Evolutionary conservation across 768 basidiomycete species (phyloP).

Genomic region (Pleurotus platypus): DNA sequence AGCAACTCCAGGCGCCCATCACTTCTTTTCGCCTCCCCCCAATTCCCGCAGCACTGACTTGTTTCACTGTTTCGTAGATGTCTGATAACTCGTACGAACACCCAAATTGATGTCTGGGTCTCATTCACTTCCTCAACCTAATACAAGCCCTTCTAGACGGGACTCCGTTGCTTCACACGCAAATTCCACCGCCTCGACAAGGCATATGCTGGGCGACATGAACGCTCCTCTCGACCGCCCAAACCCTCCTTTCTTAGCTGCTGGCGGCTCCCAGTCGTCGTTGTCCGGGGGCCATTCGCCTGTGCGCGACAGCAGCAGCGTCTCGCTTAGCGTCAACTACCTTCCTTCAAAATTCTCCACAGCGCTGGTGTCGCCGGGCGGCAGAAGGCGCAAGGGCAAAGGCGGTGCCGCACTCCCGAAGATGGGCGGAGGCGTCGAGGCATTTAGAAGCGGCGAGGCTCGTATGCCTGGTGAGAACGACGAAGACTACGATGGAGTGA

Average conservation of each 20-base stretch:
- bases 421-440: constrained; percentile 69
- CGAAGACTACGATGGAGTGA: constrained; percentile 50
- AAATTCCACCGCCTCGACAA: constrained; percentile 42
- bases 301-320: constrained; percentile 15
- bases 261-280: constrained; percentile 16
- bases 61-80: constrained; percentile 5
- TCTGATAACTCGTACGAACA: constrained; percentile 3
- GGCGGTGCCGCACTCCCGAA: constrained; percentile 42
- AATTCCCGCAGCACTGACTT: not conserved
- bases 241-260: constrained; percentile 25
- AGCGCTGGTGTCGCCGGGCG: constrained; percentile 35
- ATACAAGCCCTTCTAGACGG: constrained; percentile 24
- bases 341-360: constrained; percentile 72
- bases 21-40: not conserved
- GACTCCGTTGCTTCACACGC: constrained; percentile 36
- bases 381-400: constrained; percentile 31
- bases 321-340: constrained; percentile 64
- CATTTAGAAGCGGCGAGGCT: constrained; percentile 49
- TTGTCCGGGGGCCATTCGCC: constrained; percentile 17
- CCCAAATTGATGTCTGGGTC: not conserved
- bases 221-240: constrained; percentile 32
- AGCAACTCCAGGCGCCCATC: not conserved
- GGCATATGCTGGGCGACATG: constrained; percentile 41
- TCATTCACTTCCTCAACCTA: not conserved
- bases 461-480: constrained; percentile 50